phyloP scores from a whole-genome alignment of 2,329 filamentous ascomycete species.

The Magnaporthiopsis incrustans region DNA sequence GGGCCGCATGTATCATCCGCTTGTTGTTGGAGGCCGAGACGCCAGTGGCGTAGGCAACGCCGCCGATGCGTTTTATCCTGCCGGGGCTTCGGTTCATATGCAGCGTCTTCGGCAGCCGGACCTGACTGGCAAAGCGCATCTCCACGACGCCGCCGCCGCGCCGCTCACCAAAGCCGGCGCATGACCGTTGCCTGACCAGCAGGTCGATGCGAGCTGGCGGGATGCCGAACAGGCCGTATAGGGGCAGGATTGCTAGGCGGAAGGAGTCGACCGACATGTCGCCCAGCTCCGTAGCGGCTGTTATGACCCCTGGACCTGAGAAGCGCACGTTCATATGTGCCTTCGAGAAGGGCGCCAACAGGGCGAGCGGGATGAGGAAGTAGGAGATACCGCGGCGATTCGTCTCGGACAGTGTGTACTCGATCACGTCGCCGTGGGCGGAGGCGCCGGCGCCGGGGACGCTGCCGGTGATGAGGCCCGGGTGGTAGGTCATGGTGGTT shows the following conservation, averaged over 20 bases:
- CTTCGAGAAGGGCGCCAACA: slow-evolving; percentile 91
- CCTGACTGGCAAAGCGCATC: slow-evolving; percentile 85
- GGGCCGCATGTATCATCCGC: slow-evolving; percentile 85
- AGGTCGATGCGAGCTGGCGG: slow-evolving; percentile 72
- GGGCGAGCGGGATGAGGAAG: slow-evolving; percentile 81
- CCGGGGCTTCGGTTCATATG: slow-evolving; percentile 78
- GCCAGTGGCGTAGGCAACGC: slow-evolving; percentile 88
- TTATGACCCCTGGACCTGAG: slow-evolving; percentile 86
- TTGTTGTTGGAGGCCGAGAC: slow-evolving; percentile 90
- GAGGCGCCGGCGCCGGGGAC: slow-evolving; percentile 66
- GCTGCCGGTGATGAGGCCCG: slow-evolving; percentile 83
- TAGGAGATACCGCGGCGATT: slow-evolving; percentile 81
- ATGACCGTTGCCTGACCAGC: slow-evolving; percentile 71
- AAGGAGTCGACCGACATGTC: slow-evolving; percentile 92
- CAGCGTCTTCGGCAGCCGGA: slow-evolving; percentile 86
- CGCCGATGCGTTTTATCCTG: slow-evolving; percentile 77
- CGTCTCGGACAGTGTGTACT: slow-evolving; percentile 69
- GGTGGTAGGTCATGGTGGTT: slow-evolving; percentile 85
- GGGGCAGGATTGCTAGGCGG: slow-evolving; percentile 81
- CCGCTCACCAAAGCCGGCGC: slow-evolving; percentile 63
- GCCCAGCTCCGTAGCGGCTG: slow-evolving; percentile 70
- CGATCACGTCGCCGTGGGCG: slow-evolving; percentile 62
- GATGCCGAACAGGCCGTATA: slow-evolving; percentile 88
- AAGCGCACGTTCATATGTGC: slow-evolving; percentile 84
- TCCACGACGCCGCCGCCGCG: slow-evolving; percentile 92